phyloP scores from a whole-genome alignment of 1,284 basidiomycete genomes.

The Ceratobasidium sp. region DNA sequence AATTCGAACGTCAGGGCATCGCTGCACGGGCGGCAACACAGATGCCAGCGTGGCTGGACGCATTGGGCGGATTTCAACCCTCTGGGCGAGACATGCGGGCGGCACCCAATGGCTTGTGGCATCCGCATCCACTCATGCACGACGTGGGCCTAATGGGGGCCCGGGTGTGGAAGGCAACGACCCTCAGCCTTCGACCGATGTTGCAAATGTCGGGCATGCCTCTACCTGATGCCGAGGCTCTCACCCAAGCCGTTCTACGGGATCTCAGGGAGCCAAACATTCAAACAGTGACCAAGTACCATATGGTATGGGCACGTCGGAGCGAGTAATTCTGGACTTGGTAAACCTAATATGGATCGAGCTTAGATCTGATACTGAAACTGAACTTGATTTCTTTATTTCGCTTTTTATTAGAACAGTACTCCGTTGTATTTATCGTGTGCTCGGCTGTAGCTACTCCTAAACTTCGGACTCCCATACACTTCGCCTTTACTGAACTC shows the following conservation, averaged over 20 bases:
- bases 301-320: conserved; percentile 46
- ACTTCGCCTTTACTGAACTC: neutral
- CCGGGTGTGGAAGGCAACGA: conserved; percentile 37
- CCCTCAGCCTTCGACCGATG: conserved; percentile 44
- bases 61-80: conserved; percentile 42
- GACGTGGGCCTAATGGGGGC: conserved; percentile 44
- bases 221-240: conserved; percentile 38
- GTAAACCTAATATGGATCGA: conserved; percentile 21
- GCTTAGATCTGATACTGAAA: conserved; percentile 24
- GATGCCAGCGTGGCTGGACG: conserved; percentile 46
- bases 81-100: conserved; percentile 32
- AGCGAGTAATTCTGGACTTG: conserved; percentile 5
- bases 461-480: conserved; percentile 8
- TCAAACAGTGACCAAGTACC: conserved; percentile 44
- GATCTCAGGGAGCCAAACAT: conserved; percentile 45
- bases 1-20: conserved; percentile 46
- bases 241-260: conserved; percentile 38
- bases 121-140: conserved; percentile 41
- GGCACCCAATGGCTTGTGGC: conserved; percentile 45
- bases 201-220: conserved; percentile 39
- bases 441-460: neutral
- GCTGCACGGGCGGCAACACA: conserved; percentile 40
- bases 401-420: conserved; percentile 4
- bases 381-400: conserved; percentile 11
- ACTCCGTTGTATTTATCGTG: conserved; percentile 13